Percentiles rank a stretch among this genome's conserved stretches.
Conservation (phyloP, 139 green algal genomes). For the Micromonas commoda region DNA sequence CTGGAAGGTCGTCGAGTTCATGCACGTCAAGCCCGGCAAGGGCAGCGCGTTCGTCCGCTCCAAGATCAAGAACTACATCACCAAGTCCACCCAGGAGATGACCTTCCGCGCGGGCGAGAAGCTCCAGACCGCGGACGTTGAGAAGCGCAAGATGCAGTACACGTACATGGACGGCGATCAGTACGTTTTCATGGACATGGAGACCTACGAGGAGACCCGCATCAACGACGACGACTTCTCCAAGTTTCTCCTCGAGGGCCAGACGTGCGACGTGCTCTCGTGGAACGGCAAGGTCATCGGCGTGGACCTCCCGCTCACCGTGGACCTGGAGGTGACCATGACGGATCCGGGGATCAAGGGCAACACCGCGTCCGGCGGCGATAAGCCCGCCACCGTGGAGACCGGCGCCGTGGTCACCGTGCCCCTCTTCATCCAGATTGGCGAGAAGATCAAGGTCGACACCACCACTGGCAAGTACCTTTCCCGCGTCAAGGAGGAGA, state of each 20-base stretch:
- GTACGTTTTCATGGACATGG: conserved; percentile 95
- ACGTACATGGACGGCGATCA: conserved; percentile 74
- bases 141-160: conserved; percentile 63
- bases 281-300: conserved; percentile 86
- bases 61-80: conserved; percentile 96
- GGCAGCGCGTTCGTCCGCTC: conserved; percentile 92
- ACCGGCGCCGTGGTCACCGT: conserved; percentile 48
- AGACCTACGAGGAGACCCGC: conserved; percentile 90
- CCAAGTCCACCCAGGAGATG: conserved; percentile 77
- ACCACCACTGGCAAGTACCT: conserved; percentile 59
- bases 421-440: conserved; percentile 75
- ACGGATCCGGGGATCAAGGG: conserved; percentile 80
- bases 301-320: conserved; percentile 71
- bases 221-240: conserved; percentile 72
- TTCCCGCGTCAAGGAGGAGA: background rate
- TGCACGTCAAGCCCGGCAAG: conserved; percentile 99
- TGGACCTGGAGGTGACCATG: conserved; percentile 69
- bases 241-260: conserved; percentile 85
- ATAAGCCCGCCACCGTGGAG: conserved; percentile 83
- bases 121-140: conserved; percentile 61
- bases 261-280: conserved; percentile 62
- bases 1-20: conserved; percentile 83
- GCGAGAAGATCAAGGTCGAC: conserved; percentile 80
- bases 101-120: conserved; percentile 92
- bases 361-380: conserved; percentile 52